Conservation (phyloP, 2,329 filamentous ascomycete species). For the Xylaria sp. region DNA sequence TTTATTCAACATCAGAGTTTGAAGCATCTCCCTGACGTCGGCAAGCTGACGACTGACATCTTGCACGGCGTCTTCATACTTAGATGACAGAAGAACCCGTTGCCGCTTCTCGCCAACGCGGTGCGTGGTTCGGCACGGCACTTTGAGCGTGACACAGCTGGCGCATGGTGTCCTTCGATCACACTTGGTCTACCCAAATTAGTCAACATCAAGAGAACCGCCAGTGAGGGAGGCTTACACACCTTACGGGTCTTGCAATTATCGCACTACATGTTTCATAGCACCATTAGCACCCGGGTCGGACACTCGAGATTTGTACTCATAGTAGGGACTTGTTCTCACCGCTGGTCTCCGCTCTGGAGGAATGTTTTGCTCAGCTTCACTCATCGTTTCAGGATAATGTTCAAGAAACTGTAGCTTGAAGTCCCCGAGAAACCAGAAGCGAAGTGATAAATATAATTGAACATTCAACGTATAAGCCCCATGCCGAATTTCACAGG, state of each 20-base stretch:
- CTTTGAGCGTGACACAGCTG: slow-evolving; percentile 47
- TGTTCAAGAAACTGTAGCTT: background rate
- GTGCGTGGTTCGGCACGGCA: slow-evolving; percentile 45
- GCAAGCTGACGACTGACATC: slow-evolving; percentile 46
- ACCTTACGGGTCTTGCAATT: slow-evolving; percentile 47
- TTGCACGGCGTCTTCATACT: slow-evolving; percentile 49
- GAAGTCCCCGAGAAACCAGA: background rate
- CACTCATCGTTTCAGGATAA: slow-evolving; percentile 35
- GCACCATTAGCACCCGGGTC: background rate
- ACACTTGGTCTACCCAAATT: slow-evolving; percentile 47
- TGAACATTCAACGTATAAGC: background rate
- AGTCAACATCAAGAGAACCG: slow-evolving; percentile 3
- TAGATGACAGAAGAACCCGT: slow-evolving; percentile 48
- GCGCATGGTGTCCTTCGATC: slow-evolving; percentile 47
- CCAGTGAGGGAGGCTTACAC: background rate
- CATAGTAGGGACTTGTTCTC: slow-evolving; percentile 33
- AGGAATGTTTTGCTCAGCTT: slow-evolving; percentile 37
- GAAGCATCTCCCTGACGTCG: slow-evolving; percentile 46
- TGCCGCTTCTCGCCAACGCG: slow-evolving; percentile 47
- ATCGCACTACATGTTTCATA: slow-evolving; percentile 42
- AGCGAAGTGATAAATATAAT: background rate
- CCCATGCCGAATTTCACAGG: slow-evolving; percentile 38
- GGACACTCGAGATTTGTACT: background rate
- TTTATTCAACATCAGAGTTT: slow-evolving; percentile 37
- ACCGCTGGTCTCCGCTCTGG: slow-evolving; percentile 45